Conservation (phyloP, 2,329 filamentous ascomycete genomes). For the Claviceps purpurea region DNA sequence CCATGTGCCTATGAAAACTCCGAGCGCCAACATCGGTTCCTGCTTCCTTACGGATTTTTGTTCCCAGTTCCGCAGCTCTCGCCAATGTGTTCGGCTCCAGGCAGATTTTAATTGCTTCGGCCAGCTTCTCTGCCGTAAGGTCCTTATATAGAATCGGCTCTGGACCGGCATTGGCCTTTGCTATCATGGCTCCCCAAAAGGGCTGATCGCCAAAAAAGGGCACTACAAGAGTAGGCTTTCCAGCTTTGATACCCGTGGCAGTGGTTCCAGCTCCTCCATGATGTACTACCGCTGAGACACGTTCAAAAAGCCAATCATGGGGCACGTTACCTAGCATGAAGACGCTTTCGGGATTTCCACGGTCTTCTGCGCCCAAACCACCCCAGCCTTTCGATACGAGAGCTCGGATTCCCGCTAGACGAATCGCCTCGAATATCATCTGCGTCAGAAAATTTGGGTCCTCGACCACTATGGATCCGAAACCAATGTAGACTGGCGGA, state of each 20-base stretch:
- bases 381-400: constrained; percentile 84
- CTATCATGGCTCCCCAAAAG: constrained; percentile 71
- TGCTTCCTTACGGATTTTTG: constrained; percentile 50
- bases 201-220: constrained; percentile 82
- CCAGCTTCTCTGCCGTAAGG: constrained; percentile 52
- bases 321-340: constrained; percentile 78
- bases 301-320: constrained; percentile 77
- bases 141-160: constrained; percentile 55
- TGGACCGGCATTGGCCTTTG: constrained; percentile 58
- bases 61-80: constrained; percentile 44
- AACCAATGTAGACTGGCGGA: constrained; percentile 64
- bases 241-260: constrained; percentile 69
- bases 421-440: constrained; percentile 59
- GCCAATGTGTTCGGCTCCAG: constrained; percentile 45
- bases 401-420: constrained; percentile 55
- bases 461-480: constrained; percentile 59
- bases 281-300: constrained; percentile 68
- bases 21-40: constrained; percentile 50
- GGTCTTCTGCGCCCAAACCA: constrained; percentile 59
- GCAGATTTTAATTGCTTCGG: constrained; percentile 48
- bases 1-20: constrained; percentile 57
- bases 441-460: constrained; percentile 58
- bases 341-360: constrained; percentile 59
- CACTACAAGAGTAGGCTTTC: constrained; percentile 68
- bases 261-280: constrained; percentile 84